These are phyloP conservation scores for Neofusicoccum parvum DNA, from an alignment of 2,329 filamentous ascomycete species.

Conservation along the genomic window DNA sequence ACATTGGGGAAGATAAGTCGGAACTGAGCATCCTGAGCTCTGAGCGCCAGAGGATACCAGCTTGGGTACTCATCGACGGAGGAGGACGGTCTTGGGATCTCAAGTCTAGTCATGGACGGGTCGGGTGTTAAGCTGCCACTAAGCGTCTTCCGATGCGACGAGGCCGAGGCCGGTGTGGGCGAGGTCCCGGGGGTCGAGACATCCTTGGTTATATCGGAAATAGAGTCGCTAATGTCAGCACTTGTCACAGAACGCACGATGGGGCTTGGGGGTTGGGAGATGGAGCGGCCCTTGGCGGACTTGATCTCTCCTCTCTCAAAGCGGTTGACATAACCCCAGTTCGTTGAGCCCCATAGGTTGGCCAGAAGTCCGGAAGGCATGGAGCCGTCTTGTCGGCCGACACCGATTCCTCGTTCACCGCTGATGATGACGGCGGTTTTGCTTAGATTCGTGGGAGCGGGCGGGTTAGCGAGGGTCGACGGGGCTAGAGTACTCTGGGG, in stretches of 20 bases:
- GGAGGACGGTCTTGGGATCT: conserved; percentile 25
- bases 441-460: conserved; percentile 81
- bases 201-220: conserved; percentile 1
- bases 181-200: background rate
- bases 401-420: conserved; percentile 70
- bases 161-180: conserved; percentile 23
- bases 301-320: conserved; percentile 58
- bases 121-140: conserved; percentile 36
- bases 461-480: conserved; percentile 78
- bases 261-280: conserved; percentile 40
- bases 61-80: conserved; percentile 63
- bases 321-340: conserved; percentile 72
- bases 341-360: conserved; percentile 89
- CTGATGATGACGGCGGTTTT: conserved; percentile 80
- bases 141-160: conserved; percentile 57
- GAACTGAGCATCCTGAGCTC: conserved; percentile 90
- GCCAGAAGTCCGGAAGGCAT: conserved; percentile 86
- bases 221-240: conserved; percentile 12
- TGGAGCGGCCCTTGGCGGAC: conserved; percentile 27
- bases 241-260: conserved; percentile 25
- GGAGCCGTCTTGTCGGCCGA: conserved; percentile 63
- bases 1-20: conserved; percentile 85
- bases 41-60: conserved; percentile 80
- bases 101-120: conserved; percentile 3
- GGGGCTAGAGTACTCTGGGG: conserved; percentile 73